These are phyloP conservation scores for Lachancea sp. DNA, from an alignment of 805 yeast genomes.

Conservation along the genomic window DNA sequence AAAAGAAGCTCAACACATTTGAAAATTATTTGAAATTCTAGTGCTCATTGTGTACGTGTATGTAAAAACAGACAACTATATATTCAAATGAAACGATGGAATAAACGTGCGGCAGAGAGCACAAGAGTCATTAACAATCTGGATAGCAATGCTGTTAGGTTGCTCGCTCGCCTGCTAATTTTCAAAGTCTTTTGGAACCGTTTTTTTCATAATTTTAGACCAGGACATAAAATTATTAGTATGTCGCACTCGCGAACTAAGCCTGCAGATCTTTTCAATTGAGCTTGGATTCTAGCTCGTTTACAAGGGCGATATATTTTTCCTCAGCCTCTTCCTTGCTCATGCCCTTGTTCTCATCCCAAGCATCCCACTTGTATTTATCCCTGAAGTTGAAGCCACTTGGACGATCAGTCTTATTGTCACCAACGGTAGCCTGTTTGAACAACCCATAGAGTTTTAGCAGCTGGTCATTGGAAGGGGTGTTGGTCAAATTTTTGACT, in stretches of 20 bases:
- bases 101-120: too few relatives aligned
- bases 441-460: conserved; percentile 82
- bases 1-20: conserved; percentile 1
- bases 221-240: too few relatives aligned
- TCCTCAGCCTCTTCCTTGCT: conserved; percentile 86
- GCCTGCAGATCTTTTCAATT: background rate
- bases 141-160: background rate
- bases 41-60: too few relatives aligned
- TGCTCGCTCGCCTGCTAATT: too few relatives aligned
- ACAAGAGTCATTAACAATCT: background rate
- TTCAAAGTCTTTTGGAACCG: too few relatives aligned
- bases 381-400: conserved; percentile 90
- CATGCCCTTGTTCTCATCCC: conserved; percentile 83
- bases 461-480: conserved; percentile 83
- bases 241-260: too few relatives aligned
- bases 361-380: conserved; percentile 96
- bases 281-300: conserved; percentile 53
- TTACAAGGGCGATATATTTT: conserved; percentile 65
- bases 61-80: too few relatives aligned
- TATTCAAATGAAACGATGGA: too few relatives aligned
- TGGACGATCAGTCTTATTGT: conserved; percentile 81
- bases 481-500: conserved; percentile 64
- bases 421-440: conserved; percentile 98
- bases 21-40: too few relatives aligned
- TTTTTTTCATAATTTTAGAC: too few relatives aligned